Evolutionary conservation across 2,329 filamentous ascomycete species (phyloP).

Genomic region (Claviceps sp.): DNA sequence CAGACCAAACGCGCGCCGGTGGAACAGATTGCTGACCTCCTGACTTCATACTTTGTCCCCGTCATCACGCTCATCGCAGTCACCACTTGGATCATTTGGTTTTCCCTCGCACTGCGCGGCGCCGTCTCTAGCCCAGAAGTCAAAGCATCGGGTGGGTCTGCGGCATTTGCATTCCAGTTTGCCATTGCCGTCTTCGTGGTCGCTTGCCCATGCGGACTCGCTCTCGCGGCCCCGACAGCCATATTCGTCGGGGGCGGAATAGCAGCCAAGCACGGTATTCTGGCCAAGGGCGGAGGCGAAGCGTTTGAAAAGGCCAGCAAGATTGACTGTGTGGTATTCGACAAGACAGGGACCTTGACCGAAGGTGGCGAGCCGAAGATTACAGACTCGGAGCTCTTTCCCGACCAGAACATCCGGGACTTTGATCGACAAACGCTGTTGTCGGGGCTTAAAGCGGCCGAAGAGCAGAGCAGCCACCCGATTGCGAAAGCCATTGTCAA

Average conservation of each 20-base stretch:
- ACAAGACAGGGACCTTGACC: slow-evolving; percentile 79
- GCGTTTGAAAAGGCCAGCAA: slow-evolving; percentile 75
- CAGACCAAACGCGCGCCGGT: slow-evolving; percentile 65
- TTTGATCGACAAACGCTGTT: slow-evolving; percentile 25
- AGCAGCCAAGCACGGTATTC: slow-evolving; percentile 65
- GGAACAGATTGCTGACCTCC: slow-evolving; percentile 57
- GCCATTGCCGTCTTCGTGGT: slow-evolving; percentile 81
- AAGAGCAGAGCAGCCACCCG: slow-evolving; percentile 62
- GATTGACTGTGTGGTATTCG: slow-evolving; percentile 69
- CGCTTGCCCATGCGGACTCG: slow-evolving; percentile 73
- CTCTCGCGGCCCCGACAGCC: slow-evolving; percentile 73
- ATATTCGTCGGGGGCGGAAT: slow-evolving; percentile 73
- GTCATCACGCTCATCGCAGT: slow-evolving; percentile 57
- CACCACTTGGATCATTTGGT: slow-evolving; percentile 59
- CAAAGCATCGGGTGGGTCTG: slow-evolving; percentile 48
- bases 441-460: slow-evolving; percentile 44
- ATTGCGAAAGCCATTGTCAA: slow-evolving; percentile 56
- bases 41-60: slow-evolving; percentile 69
- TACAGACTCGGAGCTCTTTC: slow-evolving; percentile 36
- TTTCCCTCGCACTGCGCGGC: slow-evolving; percentile 47
- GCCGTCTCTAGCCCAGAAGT: slow-evolving; percentile 43
- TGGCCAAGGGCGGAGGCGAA: slow-evolving; percentile 74
- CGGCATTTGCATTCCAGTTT: slow-evolving; percentile 65
- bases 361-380: slow-evolving; percentile 58
- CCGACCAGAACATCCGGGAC: slow-evolving; percentile 12